Evolutionary conservation across 176 grass and related monocot genomes (phyloP).

Genomic region (Musa schizocarpa): DNA sequence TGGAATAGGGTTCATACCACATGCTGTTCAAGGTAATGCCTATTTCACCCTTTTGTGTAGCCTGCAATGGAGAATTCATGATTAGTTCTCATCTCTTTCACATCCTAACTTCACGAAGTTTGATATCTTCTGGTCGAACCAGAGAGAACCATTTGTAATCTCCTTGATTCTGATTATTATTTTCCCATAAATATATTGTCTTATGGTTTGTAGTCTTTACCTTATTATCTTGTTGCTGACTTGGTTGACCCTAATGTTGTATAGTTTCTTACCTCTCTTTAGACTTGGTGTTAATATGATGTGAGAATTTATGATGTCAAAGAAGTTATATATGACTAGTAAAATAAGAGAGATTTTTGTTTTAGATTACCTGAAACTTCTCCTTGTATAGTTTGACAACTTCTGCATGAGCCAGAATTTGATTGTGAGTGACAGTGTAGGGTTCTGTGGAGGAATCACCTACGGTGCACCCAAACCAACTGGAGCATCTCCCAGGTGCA

Average conservation of each 20-base stretch:
- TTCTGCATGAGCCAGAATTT: conserved; percentile 23
- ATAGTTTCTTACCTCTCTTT: no score
- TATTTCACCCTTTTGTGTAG: conserved; percentile 26
- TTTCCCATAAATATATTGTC: no score
- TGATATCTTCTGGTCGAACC: background rate
- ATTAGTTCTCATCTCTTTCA: no score
- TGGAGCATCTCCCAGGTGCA: conserved; percentile 38
- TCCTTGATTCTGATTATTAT: no score
- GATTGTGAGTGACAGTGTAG: conserved; percentile 22
- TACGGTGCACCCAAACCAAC: conserved; percentile 2
- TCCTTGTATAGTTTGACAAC: conserved; percentile 25
- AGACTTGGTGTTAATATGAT: no score
- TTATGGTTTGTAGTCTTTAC: no score
- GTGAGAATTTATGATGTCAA: no score
- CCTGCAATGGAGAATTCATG: conserved; percentile 6
- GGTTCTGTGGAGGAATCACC: conserved; percentile 21
- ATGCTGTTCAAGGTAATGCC: conserved; percentile 25
- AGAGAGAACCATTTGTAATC: background rate
- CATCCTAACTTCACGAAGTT: no score
- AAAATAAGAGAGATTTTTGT: no score
- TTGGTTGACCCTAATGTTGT: no score
- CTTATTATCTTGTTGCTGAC: no score
- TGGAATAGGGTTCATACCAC: conserved; percentile 18
- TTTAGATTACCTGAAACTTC: conserved; percentile 25
- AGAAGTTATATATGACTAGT: no score